These are phyloP conservation scores for Amauroascus niger DNA, from an alignment of 2,329 filamentous ascomycete species.

Conservation along the genomic window DNA sequence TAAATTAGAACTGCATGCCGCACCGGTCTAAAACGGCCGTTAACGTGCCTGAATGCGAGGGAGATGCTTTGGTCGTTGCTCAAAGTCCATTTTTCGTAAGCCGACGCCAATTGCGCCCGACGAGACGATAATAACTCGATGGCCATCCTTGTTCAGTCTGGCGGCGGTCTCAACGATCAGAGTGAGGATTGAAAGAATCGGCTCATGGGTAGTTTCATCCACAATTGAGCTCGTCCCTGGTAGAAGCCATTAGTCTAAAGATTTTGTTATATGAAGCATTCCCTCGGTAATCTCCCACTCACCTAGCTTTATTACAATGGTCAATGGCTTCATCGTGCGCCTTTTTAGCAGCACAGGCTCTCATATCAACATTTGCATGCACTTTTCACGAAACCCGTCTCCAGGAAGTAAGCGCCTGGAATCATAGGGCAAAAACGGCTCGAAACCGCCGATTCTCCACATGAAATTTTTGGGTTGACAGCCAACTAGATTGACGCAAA, in stretches of 20 bases:
- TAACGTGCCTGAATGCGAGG: slow-evolving; percentile 64
- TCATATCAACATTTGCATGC: neutral
- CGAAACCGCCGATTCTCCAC: slow-evolving; percentile 3
- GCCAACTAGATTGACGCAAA: neutral
- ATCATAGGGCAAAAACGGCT: neutral
- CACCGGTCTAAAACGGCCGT: too few relatives aligned
- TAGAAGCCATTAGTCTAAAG: slow-evolving; percentile 14
- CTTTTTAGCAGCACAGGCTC: neutral
- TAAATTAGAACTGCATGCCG: slow-evolving; percentile 1
- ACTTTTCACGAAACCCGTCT: neutral
- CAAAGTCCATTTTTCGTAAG: slow-evolving; percentile 77
- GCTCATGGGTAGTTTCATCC: slow-evolving; percentile 89
- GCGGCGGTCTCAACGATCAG: slow-evolving; percentile 91
- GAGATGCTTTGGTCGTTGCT: slow-evolving; percentile 79
- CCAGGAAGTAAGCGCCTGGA: neutral
- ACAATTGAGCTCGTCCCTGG: slow-evolving; percentile 97
- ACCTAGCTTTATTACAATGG: slow-evolving; percentile 83
- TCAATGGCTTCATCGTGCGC: slow-evolving; percentile 57
- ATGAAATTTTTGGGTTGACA: neutral
- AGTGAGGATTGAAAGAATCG: slow-evolving; percentile 78
- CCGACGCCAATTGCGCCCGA: slow-evolving; percentile 95
- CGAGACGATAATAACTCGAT: slow-evolving; percentile 90
- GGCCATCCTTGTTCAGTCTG: slow-evolving; percentile 77
- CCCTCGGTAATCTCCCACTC: slow-evolving; percentile 20
- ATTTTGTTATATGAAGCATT: neutral